phyloP scores from a whole-genome alignment of 257 asterid genomes.

The Solanum chiquidenum region DNA sequence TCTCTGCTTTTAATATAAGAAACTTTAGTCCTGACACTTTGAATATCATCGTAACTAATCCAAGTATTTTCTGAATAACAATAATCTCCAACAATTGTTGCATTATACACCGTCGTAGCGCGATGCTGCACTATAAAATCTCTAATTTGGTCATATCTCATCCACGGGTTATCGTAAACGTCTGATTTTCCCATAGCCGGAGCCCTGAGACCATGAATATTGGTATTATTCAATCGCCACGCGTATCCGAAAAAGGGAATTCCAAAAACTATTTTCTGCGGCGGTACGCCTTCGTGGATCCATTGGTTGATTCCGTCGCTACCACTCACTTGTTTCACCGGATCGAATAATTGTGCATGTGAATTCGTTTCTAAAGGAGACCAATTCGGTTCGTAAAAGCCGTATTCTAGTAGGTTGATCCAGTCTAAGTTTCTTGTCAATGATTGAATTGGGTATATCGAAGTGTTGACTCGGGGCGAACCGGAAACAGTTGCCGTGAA shows the following conservation, averaged over 20 bases:
- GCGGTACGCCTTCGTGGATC: background rate
- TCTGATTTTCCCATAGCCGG: background rate
- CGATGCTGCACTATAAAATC: background rate
- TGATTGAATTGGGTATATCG: background rate
- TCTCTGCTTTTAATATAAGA: conserved; percentile 24
- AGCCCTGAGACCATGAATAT: background rate
- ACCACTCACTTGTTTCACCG: background rate
- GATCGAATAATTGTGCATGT: background rate
- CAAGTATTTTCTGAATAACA: conserved; percentile 32
- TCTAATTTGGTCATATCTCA: background rate
- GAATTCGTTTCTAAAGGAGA: background rate
- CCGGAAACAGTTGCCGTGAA: background rate
- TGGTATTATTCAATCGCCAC: background rate
- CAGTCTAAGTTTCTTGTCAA: background rate
- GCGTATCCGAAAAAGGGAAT: background rate
- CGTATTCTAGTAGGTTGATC: background rate
- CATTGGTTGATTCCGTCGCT: background rate
- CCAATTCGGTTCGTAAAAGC: background rate
- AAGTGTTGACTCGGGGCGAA: background rate
- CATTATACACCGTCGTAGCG: conserved; percentile 3
- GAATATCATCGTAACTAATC: conserved; percentile 38
- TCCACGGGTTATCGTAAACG: background rate
- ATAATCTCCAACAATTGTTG: conserved; percentile 24
- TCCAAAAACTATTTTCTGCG: background rate
- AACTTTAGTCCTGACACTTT: conserved; percentile 24